These are phyloP conservation scores for Ganoderma meredithae DNA, from an alignment of 1,284 basidiomycete genomes.

Conservation along the genomic window DNA sequence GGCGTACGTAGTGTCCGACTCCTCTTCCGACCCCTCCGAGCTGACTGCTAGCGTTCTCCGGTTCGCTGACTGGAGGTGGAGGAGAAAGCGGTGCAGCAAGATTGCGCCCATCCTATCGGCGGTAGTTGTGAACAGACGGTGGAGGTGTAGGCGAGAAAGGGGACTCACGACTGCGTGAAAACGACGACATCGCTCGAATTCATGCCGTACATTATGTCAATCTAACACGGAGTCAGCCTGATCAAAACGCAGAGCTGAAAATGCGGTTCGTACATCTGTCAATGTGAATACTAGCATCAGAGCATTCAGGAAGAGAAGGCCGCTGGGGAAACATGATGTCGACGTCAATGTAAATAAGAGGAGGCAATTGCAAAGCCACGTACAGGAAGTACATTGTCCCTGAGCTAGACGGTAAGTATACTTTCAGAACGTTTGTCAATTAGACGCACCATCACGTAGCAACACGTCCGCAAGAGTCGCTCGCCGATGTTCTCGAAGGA, in stretches of 20 bases:
- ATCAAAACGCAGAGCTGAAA: not conserved
- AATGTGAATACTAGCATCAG: conserved; percentile 1
- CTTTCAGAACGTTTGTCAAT: not conserved
- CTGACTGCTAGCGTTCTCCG: not conserved
- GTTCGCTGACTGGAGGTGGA: conserved; percentile 2
- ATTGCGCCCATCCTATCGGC: not conserved
- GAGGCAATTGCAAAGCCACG: not conserved
- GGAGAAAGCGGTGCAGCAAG: conserved; percentile 4
- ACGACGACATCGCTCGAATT: conserved; percentile 8
- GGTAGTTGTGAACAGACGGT: not conserved
- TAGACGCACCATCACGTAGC: not conserved
- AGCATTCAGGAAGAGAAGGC: not conserved
- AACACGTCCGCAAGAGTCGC: not conserved
- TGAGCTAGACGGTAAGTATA: not conserved
- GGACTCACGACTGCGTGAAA: conserved; percentile 2
- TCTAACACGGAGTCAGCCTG: not conserved
- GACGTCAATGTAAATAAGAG: too few species aligned
- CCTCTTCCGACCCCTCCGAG: not conserved
- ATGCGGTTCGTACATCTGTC: not conserved
- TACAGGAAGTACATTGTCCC: conserved; percentile 6
- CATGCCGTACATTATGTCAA: conserved; percentile 9
- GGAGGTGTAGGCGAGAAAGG: not conserved
- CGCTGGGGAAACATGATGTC: not conserved
- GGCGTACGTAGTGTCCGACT: not conserved
- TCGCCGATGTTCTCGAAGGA: not conserved